These are phyloP conservation scores for Vigna nakashimae DNA, from an alignment of 306 rosid genomes.

Conservation along the genomic window DNA sequence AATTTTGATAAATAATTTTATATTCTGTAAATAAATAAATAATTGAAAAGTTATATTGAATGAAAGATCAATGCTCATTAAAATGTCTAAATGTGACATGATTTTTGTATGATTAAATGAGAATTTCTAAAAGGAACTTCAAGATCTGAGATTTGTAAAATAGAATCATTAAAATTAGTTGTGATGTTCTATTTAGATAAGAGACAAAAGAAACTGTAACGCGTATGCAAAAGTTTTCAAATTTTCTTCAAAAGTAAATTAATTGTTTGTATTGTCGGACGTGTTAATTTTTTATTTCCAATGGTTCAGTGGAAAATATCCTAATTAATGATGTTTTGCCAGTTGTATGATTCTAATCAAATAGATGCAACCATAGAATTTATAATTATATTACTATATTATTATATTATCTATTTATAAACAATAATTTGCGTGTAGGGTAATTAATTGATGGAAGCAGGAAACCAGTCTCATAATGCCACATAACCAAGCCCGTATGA, in stretches of 20 bases:
- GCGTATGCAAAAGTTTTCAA: neutral
- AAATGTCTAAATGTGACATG: neutral
- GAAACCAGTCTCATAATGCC: neutral
- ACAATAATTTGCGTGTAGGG: neutral
- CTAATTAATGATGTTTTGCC: neutral
- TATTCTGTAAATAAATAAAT: too few relatives aligned
- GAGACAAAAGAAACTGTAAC: neutral
- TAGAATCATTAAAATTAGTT: neutral
- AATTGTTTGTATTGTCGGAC: neutral
- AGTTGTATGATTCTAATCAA: neutral
- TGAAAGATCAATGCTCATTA: too few relatives aligned
- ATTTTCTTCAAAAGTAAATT: neutral
- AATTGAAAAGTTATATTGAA: too few relatives aligned
- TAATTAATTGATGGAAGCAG: neutral
- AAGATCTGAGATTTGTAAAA: neutral
- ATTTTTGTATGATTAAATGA: neutral
- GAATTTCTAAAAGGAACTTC: neutral
- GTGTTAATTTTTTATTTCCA: neutral
- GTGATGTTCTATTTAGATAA: neutral
- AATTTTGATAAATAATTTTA: too few relatives aligned
- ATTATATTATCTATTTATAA: neutral
- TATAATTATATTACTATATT: too few relatives aligned
- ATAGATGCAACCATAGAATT: neutral
- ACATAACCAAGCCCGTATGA: neutral
- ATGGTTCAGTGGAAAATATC: neutral